Evolutionary conservation across 345 rosid genomes (phyloP), one percentile per base, ranked within the genome.

Genomic region (Populus davidiana): DNA sequence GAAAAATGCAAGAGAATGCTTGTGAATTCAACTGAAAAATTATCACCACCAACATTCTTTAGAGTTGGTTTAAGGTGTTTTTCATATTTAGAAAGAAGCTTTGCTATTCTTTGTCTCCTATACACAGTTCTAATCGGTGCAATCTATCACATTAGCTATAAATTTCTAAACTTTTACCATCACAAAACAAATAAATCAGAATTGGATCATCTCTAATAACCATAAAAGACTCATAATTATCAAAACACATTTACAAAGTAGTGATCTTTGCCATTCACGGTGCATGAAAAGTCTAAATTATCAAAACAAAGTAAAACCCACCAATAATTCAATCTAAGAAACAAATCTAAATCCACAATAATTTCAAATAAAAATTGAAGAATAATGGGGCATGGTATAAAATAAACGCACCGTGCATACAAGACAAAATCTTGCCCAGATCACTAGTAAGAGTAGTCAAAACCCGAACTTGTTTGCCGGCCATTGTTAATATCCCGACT

Each of bases 391-490:
- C 8, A 21, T 39, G 61, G 17, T 61, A 25, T 82, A 59, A 59
- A 59, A 59, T 31, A 72, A 69, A 59, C 74, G 1, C 64, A 91
- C 95, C 97, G 72, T 91, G 95, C 92, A 91, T 90, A 80, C 95
- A 91, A 52, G 90, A 92, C 81, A 92, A 82, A 36, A 92, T 89
- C 70, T 91, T 91, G 41, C 91, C 95, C 43, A 91, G 92, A 84
- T 92, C 95, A 81, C 86, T 82, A 17, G 97, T 92, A 66, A 92
- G 97, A 47, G 97, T 91, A 8, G 87, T 86, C 86, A 92, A 79
- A 43, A 91, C 93, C 47, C 95, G 83, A 74, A 92, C 93, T 35
- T 93, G 95, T 83, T 89, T 92, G n/a, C 95, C 97, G 7, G 91
- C 95, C 97, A 91, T 90, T 0, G 97, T 90, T 81, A 92, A 76